Percentiles rank a stretch among this genome's conserved stretches.
phyloP scores from a whole-genome alignment of 768 basidiomycete genomes.

The Psilocybe cyanescens region DNA sequence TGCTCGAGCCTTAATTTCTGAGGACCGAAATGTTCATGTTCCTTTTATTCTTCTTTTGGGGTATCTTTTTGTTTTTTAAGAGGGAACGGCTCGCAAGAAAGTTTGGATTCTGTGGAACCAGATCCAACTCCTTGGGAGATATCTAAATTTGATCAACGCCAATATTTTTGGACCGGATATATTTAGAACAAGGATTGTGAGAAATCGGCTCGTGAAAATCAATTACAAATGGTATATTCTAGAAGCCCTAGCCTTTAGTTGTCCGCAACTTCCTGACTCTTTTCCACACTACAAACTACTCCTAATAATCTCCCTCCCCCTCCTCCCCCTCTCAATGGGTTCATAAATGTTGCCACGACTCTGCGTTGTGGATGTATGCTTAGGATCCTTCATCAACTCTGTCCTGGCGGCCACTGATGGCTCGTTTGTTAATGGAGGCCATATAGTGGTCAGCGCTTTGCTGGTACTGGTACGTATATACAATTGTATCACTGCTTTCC shows the following conservation, averaged over 20 bases:
- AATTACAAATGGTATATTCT: no score
- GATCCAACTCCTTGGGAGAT: no score
- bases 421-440: conserved; percentile 47
- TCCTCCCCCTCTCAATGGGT: background rate
- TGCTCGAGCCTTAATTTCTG: no score
- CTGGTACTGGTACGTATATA: conserved; percentile 38
- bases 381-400: conserved; percentile 38
- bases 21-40: no score
- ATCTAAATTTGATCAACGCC: conserved; percentile 24
- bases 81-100: no score
- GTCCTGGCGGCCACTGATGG: conserved; percentile 41
- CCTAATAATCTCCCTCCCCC: background rate
- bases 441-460: conserved; percentile 50
- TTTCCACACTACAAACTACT: background rate
- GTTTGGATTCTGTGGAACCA: no score
- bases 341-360: conserved; percentile 25
- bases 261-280: background rate
- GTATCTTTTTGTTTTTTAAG: no score
- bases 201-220: no score
- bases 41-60: no score
- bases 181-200: no score
- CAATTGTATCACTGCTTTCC: background rate
- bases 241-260: background rate
- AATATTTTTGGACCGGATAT: no score
- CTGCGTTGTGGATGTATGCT: conserved; percentile 47